phyloP scores from a whole-genome alignment of 176 grass and related monocot species.

The Aegilops longissima region DNA sequence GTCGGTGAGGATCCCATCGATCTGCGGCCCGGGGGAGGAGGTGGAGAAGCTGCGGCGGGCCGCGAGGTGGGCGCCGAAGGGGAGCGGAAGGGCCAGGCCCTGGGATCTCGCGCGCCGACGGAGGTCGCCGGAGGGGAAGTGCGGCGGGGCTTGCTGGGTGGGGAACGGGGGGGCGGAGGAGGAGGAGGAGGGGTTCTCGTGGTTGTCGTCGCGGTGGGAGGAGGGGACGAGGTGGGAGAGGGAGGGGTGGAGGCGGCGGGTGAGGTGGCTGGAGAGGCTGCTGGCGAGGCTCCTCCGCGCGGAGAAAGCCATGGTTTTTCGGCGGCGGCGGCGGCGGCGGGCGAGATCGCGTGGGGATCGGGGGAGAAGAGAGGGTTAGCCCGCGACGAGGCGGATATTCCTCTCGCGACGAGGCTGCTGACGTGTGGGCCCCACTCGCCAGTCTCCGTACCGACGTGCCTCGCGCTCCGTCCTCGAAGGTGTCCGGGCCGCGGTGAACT shows the following conservation, averaged over 20 bases:
- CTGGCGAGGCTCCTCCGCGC: constrained; percentile 51
- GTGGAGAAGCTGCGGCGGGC: constrained; percentile 33
- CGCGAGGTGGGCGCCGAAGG: constrained; percentile 34
- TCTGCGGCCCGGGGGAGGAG: neutral
- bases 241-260: constrained; percentile 42
- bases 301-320: constrained; percentile 52
- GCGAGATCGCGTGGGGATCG: neutral
- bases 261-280: constrained; percentile 39
- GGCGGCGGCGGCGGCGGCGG: neutral
- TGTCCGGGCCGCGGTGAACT: too few species aligned
- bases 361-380: constrained; percentile 24
- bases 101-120: constrained; percentile 9
- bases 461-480: too few species aligned
- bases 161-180: neutral
- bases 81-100: neutral
- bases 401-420: neutral
- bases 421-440: neutral
- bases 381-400: neutral
- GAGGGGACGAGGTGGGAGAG: constrained; percentile 46
- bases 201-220: constrained; percentile 13
- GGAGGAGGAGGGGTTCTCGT: constrained; percentile 20
- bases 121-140: constrained; percentile 3
- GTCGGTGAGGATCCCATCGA: constrained; percentile 40
- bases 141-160: neutral
- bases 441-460: too few species aligned